Percentiles rank a stretch among this genome's conserved stretches.
Evolutionary conservation across 169 alveolate genomes (phyloP).

Genomic region (Eimeria praecox): DNA sequence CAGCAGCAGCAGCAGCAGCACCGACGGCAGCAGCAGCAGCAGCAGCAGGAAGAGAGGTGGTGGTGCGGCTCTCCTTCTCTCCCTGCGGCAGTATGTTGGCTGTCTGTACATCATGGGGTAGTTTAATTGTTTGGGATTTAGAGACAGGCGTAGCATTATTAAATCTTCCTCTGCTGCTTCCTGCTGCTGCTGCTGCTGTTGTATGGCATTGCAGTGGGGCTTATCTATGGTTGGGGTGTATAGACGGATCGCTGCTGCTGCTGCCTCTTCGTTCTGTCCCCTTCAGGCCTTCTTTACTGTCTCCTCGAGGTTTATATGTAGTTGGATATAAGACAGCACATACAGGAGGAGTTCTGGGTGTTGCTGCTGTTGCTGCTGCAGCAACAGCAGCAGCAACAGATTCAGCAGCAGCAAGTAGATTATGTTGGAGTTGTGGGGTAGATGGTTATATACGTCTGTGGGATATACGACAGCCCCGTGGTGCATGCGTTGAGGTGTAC

Average conservation of each 20-base stretch:
- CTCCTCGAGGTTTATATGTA: neutral
- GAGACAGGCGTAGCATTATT: neutral
- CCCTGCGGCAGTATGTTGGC: neutral
- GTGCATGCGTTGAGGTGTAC: conserved; percentile 18
- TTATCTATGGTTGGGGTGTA: neutral
- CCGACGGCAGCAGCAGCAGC: neutral
- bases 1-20: neutral
- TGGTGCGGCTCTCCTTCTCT: neutral
- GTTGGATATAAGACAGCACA: neutral
- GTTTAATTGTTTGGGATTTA: neutral
- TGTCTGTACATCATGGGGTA: neutral
- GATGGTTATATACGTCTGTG: neutral
- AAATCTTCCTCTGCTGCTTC: neutral
- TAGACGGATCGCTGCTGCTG: conserved; percentile 13
- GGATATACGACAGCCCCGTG: conserved; percentile 10
- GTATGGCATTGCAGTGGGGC: conserved; percentile 36
- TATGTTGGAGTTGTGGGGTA: neutral
- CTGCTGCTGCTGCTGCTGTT: neutral
- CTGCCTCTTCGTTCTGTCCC: neutral
- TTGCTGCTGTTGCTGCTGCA: neutral
- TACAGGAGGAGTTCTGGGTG: neutral
- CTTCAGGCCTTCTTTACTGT: neutral
- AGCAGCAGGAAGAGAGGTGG: neutral
- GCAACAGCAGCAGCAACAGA: neutral
- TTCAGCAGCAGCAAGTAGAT: neutral